Base-by-base conservation (phyloP, 1,139 yeast genomes). In the Saccharomyces uvarum region DNA sequence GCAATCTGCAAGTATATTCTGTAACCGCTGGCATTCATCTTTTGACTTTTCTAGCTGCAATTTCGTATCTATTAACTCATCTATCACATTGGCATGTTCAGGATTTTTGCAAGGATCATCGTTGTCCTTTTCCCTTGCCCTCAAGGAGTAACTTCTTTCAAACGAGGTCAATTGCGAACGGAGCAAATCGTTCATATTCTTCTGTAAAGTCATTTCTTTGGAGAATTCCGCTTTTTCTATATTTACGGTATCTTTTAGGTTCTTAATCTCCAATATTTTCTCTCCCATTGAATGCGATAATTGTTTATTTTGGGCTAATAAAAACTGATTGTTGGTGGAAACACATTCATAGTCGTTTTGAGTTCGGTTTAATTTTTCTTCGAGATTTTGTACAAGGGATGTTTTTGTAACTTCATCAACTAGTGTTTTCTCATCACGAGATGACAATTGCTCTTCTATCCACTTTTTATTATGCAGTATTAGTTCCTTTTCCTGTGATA, bases 201-300 rank as follows among this genome's bases (percentile, higher is more conserved):
- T 84, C 66, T 85, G 88, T 38, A 81, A 72, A 4, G 81, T 72
- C 66, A 87, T 75, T 64, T 88, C 96, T 53, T 78, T 79, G 48
- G 82, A 69, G 61, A 83, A 84, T 48, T 79, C 81, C 28, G 81
- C 80, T 58, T 80, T 81, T 32, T 76, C 75, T 7, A 73, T 62
- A 1, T 79, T 70, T 6, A 77, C 65, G 50, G 77, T 75, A 55
- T 77, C 81, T 51, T 79, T 82, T 16, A 83, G 64, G 24, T 76
- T 75, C 54, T 79, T 80, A 16, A 78, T 63, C 55, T 76, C 72
- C 2, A 73, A 62, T 31, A 77, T 62, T 2, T 61, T 59, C n/a
- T 53, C 56, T 32, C 60, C 61, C 46, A 64, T 32, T 21, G 52
- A 51, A 4, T 55, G 51, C 4, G 65, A 55, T 16, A 62, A 41